Percentiles rank a stretch among this genome's conserved stretches.
phyloP scores from a whole-genome alignment of 2,329 filamentous ascomycete genomes.

The Chaetothyriales sp. region DNA sequence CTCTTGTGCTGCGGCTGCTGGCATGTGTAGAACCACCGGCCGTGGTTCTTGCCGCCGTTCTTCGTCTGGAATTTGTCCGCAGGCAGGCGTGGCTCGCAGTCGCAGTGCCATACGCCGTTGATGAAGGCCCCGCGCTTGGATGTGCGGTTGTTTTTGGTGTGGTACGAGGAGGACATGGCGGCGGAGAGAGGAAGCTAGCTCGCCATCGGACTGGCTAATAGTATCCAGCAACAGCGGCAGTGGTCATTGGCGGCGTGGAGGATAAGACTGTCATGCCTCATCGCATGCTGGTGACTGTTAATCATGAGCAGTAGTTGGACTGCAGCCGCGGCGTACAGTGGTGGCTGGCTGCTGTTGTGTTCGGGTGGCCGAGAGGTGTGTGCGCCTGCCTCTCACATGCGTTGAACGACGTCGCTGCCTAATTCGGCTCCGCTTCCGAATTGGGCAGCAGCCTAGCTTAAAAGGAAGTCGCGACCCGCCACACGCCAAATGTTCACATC shows the following conservation, averaged over 20 bases:
- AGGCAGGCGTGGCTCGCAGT: slow-evolving; percentile 41
- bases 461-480: not conserved
- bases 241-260: not conserved
- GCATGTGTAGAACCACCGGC: slow-evolving; percentile 47
- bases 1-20: slow-evolving; percentile 35
- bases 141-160: slow-evolving; percentile 14
- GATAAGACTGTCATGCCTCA: not conserved
- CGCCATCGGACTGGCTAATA: not conserved
- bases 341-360: too few relatives aligned
- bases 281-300: too few relatives aligned
- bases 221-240: not conserved
- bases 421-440: not conserved
- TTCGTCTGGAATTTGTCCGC: slow-evolving; percentile 44
- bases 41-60: slow-evolving; percentile 44
- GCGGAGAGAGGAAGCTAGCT: not conserved
- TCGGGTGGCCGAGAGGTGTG: too few relatives aligned
- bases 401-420: not conserved
- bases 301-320: too few relatives aligned
- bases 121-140: slow-evolving; percentile 27
- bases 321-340: too few relatives aligned
- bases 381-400: not conserved
- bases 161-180: slow-evolving; percentile 10
- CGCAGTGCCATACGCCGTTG: slow-evolving; percentile 38
- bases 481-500: not conserved
- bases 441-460: not conserved